phyloP scores from a whole-genome alignment of 768 basidiomycete species.

The Tubosaeta sp. region DNA sequence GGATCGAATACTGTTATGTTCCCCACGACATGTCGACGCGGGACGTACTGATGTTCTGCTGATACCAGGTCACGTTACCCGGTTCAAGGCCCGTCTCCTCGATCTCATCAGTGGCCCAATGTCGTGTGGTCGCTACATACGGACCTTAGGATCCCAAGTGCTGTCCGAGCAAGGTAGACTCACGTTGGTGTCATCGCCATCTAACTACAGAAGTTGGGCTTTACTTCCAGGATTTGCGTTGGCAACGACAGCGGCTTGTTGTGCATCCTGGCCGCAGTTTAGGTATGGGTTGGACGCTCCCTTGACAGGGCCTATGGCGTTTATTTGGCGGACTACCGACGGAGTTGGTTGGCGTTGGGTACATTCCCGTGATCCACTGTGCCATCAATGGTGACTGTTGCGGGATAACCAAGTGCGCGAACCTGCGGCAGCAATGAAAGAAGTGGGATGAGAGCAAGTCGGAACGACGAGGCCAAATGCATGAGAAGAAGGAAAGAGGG shows the following conservation, averaged over 20 bases:
- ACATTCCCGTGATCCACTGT: constrained; percentile 42
- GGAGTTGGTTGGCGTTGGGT: constrained; percentile 37
- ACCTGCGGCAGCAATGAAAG: constrained; percentile 17
- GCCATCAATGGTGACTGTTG: constrained; percentile 34
- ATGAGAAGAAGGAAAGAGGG: background rate
- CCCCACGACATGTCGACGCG: background rate
- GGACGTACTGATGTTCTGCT: constrained; percentile 50
- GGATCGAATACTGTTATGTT: constrained; percentile 60
- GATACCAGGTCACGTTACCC: constrained; percentile 43
- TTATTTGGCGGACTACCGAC: constrained; percentile 43
- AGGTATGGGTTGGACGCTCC: constrained; percentile 45
- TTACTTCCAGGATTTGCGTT: constrained; percentile 56
- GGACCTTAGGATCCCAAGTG: background rate
- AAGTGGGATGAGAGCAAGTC: constrained; percentile 4
- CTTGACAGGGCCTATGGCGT: constrained; percentile 45
- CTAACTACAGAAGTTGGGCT: constrained; percentile 55
- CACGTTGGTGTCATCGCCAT: constrained; percentile 37
- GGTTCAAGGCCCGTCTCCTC: constrained; percentile 44
- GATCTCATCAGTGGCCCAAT: constrained; percentile 68
- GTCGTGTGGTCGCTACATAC: constrained; percentile 47
- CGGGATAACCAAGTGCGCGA: constrained; percentile 43
- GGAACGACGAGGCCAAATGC: background rate
- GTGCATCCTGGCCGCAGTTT: constrained; percentile 37
- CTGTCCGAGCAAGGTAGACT: constrained; percentile 7
- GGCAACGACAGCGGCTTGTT: constrained; percentile 44